Evolutionary conservation across 768 basidiomycete genomes (phyloP), one percentile per base, ranked within the genome.

Genomic region (Leccinum aurantiacum): DNA sequence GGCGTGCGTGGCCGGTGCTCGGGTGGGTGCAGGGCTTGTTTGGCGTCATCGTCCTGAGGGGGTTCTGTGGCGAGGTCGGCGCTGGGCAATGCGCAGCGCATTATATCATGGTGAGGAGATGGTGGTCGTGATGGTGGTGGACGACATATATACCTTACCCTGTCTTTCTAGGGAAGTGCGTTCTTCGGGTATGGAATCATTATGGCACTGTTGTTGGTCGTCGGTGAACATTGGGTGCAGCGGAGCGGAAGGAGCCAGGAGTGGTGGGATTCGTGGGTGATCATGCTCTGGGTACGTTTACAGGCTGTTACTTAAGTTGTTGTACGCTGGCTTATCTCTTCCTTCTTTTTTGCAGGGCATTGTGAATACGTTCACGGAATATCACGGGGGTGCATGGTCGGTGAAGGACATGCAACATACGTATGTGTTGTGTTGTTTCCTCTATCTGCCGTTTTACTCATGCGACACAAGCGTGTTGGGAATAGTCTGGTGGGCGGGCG

Each of bases 361-460:
- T 84, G 89, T 97, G 58, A 96, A 97, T 66, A 95, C 94, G 0
- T 95, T 96, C 70, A 95, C 94, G 1, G 91, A 94, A 68, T 94
- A 97, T 70, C 89, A 86, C 53, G 91, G 91, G 6, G 80, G 80
- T 19, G 71, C 67, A 1, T 96, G 95, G 95, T 89, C 86, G 3
- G 88, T 24, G 24, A 24, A 24, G 24, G 24, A 24, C 24, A 90
- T 95, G 91, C 93, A 95, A 67, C 93, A 96, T 73, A 93, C 92
- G 86, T 92, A 69, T 63, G 89, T 79, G 13, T 6, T 47, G 29
- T 51, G 62, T 46, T 15, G 19, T 46, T 10, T 60, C 10, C 4
- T 52, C n/a, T 31, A 9, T 38, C 22, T 48, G 9, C 24, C 19
- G 15, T 22, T 59, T 11, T 44, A 37, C 62, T 63, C 48, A 62